Conservation (phyloP, 176 grass and related monocot genomes). For the bread wheat (Triticum aestivum) region IWGSC_CS_RefSeq_v2.1 NC_057812.1:23461390-23461889, state of each 20-base stretch:
- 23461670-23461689: neutral
- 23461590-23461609: neutral
- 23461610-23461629: neutral
- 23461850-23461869: neutral
- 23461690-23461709: too few species aligned
- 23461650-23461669: neutral
- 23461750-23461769: neutral
- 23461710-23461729: too few species aligned
- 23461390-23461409: neutral
- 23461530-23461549: neutral
- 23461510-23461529: neutral
- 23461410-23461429: neutral
- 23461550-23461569: neutral
- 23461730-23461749: neutral
- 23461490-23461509: neutral
- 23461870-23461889: neutral
- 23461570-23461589: neutral
- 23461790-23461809: neutral
- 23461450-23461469: neutral
- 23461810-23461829: neutral
- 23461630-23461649: neutral
- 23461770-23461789: neutral
- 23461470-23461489: neutral
- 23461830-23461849: neutral
- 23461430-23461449: neutral